phyloP scores from a whole-genome alignment of 106 monocot genomes.

The Agapanthus africanus region DNA sequence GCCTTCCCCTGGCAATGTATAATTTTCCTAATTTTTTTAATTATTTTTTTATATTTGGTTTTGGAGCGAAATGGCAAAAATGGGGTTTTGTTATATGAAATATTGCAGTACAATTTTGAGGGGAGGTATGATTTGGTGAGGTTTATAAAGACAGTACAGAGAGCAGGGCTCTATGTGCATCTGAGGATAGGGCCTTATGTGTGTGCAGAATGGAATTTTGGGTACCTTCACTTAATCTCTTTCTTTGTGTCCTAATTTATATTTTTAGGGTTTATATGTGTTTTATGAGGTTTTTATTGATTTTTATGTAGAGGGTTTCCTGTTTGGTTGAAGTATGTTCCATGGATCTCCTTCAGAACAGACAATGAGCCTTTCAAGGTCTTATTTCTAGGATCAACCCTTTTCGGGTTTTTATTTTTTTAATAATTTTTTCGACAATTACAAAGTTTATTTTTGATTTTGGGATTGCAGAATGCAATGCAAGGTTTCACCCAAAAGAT shows the following conservation, averaged over 20 bases:
- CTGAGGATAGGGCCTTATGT: conserved; percentile 89
- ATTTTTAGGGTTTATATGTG: conserved; percentile 1
- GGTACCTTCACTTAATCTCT: conserved; percentile 29
- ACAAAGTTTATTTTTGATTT: neutral
- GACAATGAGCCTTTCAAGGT: conserved; percentile 99
- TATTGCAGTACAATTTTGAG: conserved; percentile 76
- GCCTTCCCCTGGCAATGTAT: conserved; percentile 65
- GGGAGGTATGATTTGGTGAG: conserved; percentile 93
- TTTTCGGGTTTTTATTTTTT: conserved; percentile 4
- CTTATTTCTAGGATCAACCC: neutral
- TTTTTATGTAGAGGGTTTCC: conserved; percentile 68
- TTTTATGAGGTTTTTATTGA: neutral
- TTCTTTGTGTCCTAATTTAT: conserved; percentile 4
- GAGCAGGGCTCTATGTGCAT: conserved; percentile 80
- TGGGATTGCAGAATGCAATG: conserved; percentile 65
- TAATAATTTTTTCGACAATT: neutral
- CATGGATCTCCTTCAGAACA: conserved; percentile 97
- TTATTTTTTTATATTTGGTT: conserved; percentile 20
- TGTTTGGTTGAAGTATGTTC: conserved; percentile 98
- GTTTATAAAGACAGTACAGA: conserved; percentile 86
- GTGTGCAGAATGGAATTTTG: conserved; percentile 98
- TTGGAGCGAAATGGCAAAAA: neutral
- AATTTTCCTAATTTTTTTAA: conserved; percentile 24
- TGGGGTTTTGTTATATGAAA: conserved; percentile 1
- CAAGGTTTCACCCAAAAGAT: conserved; percentile 91